Evolutionary conservation across 352 stramenopile species (phyloP), one percentile per base, ranked within the genome.

Genomic region (Phytophthora cryptogea): DNA sequence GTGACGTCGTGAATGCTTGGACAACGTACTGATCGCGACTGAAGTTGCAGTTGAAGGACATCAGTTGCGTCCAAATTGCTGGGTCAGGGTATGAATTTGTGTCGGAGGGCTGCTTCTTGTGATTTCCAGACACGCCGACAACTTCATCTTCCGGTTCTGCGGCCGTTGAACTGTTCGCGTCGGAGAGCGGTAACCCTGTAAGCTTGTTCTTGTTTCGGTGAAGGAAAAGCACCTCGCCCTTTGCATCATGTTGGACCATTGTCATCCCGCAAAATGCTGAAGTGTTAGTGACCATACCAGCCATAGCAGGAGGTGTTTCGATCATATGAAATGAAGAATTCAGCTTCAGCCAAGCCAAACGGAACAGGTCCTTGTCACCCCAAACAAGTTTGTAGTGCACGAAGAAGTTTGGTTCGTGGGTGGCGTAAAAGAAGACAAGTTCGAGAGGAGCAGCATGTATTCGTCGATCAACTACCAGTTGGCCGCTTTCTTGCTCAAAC

Each of bases 281-380:
- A 14, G 39, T 41, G 5, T 63, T 64, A 28, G 63, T 59, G 10
- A 78, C 45, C 30, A 63, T 54, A 1, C 78, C 78, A 8, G 76
- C 76, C 26, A 76, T 59, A 0, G 59, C 71, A 7, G 78, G 76
- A 3, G 78, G 74, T 2, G 58, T 67, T 41, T 74, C 32, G 42
- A 86, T 73, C 78, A 88, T 88, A 45, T 84, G 63, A 48, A 86
- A 88, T 2, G 63, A 26, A 8, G 63, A 54, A 30, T 68, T 60
- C 3, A 68, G 47, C 45, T 83, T 82, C 30, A 86, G 62, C 78
- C 78, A 88, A 23, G 78, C 78, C 8, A 85, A 63, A 0, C 78
- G 74, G 17, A 88, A 88, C 1, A 88, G 48, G n/a, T 88, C 78
- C 48, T 88, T 88, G 60, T 88, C 78, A 7, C 78, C 78, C 54